These are phyloP conservation scores for Diaporthe destruens DNA, from an alignment of 2,329 filamentous ascomycete species.

Conservation along the genomic window DNA sequence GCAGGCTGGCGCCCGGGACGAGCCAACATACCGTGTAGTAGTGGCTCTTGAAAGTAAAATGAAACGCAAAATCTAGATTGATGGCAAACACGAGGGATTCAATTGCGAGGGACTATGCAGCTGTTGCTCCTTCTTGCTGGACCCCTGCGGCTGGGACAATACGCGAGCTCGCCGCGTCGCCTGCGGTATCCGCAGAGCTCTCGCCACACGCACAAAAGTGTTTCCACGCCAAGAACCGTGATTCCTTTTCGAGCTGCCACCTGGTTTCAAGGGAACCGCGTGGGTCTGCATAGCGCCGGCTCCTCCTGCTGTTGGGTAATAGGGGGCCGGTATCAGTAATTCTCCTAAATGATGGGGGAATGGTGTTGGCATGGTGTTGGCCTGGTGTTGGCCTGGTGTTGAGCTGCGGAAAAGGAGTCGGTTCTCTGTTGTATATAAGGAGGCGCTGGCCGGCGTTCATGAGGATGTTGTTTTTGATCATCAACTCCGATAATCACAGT, in stretches of 20 bases:
- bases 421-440: constrained; percentile 14
- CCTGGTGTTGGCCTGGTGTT: neutral
- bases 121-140: neutral
- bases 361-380: neutral
- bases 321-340: constrained; percentile 15
- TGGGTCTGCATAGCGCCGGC: constrained; percentile 31
- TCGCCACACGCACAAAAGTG: constrained; percentile 28
- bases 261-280: constrained; percentile 24
- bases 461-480: constrained; percentile 1
- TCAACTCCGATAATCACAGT: constrained; percentile 21
- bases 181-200: constrained; percentile 2
- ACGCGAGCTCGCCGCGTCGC: neutral
- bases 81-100: neutral
- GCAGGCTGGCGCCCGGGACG: neutral
- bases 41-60: neutral
- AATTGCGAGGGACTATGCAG: neutral
- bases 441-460: constrained; percentile 1
- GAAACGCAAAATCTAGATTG: neutral
- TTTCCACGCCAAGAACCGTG: constrained; percentile 28
- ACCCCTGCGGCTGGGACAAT: constrained; percentile 7
- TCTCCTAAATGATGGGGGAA: constrained; percentile 23
- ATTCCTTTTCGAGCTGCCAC: constrained; percentile 18
- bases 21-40: too few species aligned
- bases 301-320: constrained; percentile 26
- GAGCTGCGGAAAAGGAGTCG: neutral